Conservation (phyloP, 2,329 filamentous ascomycete species). For the Colletotrichum sp. region DNA sequence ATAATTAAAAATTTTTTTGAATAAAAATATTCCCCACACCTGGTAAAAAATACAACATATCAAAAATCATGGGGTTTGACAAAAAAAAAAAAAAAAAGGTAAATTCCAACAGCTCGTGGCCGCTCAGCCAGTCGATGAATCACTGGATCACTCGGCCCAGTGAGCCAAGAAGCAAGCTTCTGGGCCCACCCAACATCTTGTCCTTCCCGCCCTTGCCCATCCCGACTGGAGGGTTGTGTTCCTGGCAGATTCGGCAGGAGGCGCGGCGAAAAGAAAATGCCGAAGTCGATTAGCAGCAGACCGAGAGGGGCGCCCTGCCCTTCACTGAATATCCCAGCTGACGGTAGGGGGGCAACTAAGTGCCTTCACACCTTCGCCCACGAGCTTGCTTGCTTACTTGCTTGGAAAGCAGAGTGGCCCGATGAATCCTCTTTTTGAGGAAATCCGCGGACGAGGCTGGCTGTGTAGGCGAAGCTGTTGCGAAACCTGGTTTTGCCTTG, state of each 20-base stretch:
- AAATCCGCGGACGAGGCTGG: not conserved
- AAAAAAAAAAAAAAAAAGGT: not conserved
- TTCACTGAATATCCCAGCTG: not conserved
- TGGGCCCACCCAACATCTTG: not conserved
- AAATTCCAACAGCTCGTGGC: not conserved
- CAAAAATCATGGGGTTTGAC: too few species aligned
- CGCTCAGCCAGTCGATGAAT: not conserved
- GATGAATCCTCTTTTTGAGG: not conserved
- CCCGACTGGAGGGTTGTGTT: not conserved
- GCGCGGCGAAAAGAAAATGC: not conserved
- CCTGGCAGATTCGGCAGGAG: constrained; percentile 5
- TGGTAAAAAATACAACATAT: too few species aligned
- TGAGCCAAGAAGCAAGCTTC: not conserved
- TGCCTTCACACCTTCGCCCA: not conserved
- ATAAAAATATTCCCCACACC: too few species aligned
- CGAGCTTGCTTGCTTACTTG: not conserved
- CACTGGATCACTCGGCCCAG: not conserved
- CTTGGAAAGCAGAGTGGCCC: not conserved
- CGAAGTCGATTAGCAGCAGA: not conserved
- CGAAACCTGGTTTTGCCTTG: not conserved
- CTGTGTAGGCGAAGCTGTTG: not conserved
- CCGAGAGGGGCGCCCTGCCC: not conserved
- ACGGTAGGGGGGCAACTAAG: not conserved
- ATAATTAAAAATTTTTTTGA: too few species aligned
- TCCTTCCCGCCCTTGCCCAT: not conserved